These are phyloP conservation scores for Simplicillium sp. DNA, from an alignment of 2,329 filamentous ascomycete species.

Conservation along the genomic window DNA sequence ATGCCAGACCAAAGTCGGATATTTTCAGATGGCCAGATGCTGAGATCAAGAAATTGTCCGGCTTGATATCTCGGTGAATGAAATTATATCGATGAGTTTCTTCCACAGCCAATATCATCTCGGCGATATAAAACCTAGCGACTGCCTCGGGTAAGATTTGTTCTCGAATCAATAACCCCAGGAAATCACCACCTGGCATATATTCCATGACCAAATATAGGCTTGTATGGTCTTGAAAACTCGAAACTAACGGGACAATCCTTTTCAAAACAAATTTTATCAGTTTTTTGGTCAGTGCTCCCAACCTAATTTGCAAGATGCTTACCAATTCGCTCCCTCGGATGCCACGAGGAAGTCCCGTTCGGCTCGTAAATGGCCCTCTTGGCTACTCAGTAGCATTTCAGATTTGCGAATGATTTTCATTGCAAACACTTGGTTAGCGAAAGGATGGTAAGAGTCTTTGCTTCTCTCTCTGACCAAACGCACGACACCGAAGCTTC, in stretches of 20 bases:
- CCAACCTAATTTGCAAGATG: background rate
- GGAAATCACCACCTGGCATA: constrained; percentile 92
- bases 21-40: constrained; percentile 87
- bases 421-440: constrained; percentile 73
- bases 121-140: constrained; percentile 80
- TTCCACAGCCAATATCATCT: constrained; percentile 94
- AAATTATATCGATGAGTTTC: constrained; percentile 80
- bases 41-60: constrained; percentile 91
- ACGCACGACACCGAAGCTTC: constrained; percentile 87
- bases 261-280: constrained; percentile 27
- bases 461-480: constrained; percentile 59
- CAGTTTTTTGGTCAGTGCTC: background rate
- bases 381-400: constrained; percentile 85
- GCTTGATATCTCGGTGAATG: constrained; percentile 95
- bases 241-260: constrained; percentile 80
- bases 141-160: constrained; percentile 71
- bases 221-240: constrained; percentile 77
- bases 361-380: constrained; percentile 85
- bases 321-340: constrained; percentile 71
- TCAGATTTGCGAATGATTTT: constrained; percentile 92
- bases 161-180: constrained; percentile 76
- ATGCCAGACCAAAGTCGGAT: constrained; percentile 91
- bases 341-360: constrained; percentile 85
- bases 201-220: constrained; percentile 97
- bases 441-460: constrained; percentile 17